These are phyloP conservation scores for Mycena galopus DNA, from an alignment of 768 basidiomycete genomes.

Conservation along the genomic window DNA sequence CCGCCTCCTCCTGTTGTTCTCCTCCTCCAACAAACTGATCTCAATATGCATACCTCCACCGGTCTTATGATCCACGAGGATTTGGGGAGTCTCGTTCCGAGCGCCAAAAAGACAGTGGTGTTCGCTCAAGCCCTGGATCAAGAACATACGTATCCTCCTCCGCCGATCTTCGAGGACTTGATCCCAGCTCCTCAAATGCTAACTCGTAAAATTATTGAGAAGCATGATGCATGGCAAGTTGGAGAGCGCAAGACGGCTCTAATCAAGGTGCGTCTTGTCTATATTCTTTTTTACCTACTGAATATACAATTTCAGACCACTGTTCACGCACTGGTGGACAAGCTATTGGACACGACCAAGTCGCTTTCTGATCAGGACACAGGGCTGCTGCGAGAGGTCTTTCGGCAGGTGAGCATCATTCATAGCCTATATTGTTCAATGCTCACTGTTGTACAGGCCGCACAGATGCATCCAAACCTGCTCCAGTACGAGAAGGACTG, in stretches of 20 bases:
- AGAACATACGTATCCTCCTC: constrained; percentile 26
- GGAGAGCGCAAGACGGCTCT: neutral
- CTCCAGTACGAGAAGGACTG: constrained; percentile 17
- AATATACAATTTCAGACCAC: constrained; percentile 17
- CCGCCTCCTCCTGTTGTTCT: constrained; percentile 28
- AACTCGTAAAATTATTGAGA: constrained; percentile 1
- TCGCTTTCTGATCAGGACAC: constrained; percentile 1
- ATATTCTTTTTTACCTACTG: constrained; percentile 13
- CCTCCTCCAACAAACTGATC: constrained; percentile 27
- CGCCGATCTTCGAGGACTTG: constrained; percentile 1
- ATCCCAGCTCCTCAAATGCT: constrained; percentile 3
- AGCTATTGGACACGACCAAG: constrained; percentile 24
- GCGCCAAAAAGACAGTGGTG: constrained; percentile 13
- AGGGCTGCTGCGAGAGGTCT: constrained; percentile 9
- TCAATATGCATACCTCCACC: constrained; percentile 10
- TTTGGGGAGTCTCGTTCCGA: constrained; percentile 5
- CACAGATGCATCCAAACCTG: constrained; percentile 15
- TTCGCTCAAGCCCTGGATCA: constrained; percentile 4
- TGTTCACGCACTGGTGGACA: constrained; percentile 19
- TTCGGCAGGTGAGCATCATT: constrained; percentile 6
- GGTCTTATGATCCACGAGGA: constrained; percentile 30
- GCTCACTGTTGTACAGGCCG: constrained; percentile 22
- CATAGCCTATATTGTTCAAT: constrained; percentile 3
- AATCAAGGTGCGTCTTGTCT: constrained; percentile 21
- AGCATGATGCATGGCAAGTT: neutral